These are phyloP conservation scores for Exserohilum turcica DNA, from an alignment of 2,329 filamentous ascomycete species.

Conservation along the genomic window DNA sequence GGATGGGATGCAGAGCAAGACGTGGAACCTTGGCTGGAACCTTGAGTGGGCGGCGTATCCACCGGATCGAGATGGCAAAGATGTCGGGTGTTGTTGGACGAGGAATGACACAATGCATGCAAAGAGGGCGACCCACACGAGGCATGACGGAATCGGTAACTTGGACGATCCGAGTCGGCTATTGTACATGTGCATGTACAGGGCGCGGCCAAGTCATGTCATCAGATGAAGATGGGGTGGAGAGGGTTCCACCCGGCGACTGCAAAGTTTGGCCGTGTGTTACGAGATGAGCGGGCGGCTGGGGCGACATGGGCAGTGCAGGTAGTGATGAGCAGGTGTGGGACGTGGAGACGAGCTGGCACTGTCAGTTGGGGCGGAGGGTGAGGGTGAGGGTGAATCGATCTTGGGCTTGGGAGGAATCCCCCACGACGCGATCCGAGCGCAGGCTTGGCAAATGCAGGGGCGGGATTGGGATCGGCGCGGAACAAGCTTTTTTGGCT, in stretches of 20 bases:
- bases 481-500: slow-evolving; percentile 13
- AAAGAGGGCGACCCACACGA: slow-evolving; percentile 7
- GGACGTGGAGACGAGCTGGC: slow-evolving; percentile 5
- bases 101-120: slow-evolving; percentile 15
- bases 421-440: slow-evolving; percentile 18
- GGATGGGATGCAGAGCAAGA: too few relatives aligned
- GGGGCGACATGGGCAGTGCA: not conserved
- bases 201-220: slow-evolving; percentile 15
- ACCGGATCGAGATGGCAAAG: not conserved
- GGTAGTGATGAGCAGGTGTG: slow-evolving; percentile 15
- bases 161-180: slow-evolving; percentile 7
- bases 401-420: not conserved
- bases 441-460: slow-evolving; percentile 14
- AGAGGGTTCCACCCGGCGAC: not conserved
- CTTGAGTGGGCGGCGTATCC: not conserved
- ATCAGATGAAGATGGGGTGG: slow-evolving; percentile 4
- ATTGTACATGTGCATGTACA: too few relatives aligned
- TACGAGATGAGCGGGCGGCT: not conserved
- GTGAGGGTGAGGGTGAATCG: slow-evolving; percentile 1
- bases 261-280: not conserved
- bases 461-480: slow-evolving; percentile 21
- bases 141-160: slow-evolving; percentile 7
- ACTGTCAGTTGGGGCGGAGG: slow-evolving; percentile 4
- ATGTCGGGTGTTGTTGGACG: not conserved
- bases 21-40: not conserved